These are phyloP conservation scores for Malassezia obtusa DNA, from an alignment of 1,284 basidiomycete species.

Conservation along the genomic window DNA sequence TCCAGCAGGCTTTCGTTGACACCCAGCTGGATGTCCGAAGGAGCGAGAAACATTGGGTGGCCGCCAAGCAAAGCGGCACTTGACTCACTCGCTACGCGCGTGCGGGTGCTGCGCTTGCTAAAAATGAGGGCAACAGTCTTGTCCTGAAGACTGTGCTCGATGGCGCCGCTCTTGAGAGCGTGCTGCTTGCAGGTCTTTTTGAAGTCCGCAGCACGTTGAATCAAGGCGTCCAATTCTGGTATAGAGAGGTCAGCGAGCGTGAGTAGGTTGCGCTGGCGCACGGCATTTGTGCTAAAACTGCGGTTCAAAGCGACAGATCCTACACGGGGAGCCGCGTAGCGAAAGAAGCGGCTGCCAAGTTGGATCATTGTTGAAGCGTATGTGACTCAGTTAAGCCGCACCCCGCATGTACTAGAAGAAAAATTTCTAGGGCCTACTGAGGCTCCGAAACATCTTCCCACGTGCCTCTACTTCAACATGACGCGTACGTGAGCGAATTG, in stretches of 20 bases:
- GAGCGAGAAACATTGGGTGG: constrained; percentile 81
- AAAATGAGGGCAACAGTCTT: constrained; percentile 84
- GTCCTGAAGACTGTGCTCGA: constrained; percentile 58
- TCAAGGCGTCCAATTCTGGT: constrained; percentile 59
- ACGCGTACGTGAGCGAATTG: constrained; percentile 9
- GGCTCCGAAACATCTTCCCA: neutral
- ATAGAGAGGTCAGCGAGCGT: constrained; percentile 70
- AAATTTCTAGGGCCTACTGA: too few species aligned
- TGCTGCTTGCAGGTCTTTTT: constrained; percentile 51
- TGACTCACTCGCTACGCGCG: constrained; percentile 79
- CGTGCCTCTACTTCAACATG: constrained; percentile 3
- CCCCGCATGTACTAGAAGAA: too few species aligned
- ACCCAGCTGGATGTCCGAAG: constrained; percentile 84
- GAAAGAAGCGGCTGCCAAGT: neutral
- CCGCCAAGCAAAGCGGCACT: constrained; percentile 52
- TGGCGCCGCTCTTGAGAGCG: constrained; percentile 16
- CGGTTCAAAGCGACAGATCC: too few species aligned
- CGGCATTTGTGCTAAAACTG: neutral
- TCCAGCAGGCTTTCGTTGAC: constrained; percentile 85
- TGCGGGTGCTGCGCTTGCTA: constrained; percentile 84
- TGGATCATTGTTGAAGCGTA: neutral
- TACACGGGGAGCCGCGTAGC: too few species aligned
- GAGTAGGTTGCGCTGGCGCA: constrained; percentile 52
- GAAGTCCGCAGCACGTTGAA: constrained; percentile 58
- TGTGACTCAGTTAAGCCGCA: neutral